Evolutionary conservation across 2,329 filamentous ascomycete genomes (phyloP), one percentile per base, ranked within the genome.

Genomic region (Hypoxylon sp.): DNA sequence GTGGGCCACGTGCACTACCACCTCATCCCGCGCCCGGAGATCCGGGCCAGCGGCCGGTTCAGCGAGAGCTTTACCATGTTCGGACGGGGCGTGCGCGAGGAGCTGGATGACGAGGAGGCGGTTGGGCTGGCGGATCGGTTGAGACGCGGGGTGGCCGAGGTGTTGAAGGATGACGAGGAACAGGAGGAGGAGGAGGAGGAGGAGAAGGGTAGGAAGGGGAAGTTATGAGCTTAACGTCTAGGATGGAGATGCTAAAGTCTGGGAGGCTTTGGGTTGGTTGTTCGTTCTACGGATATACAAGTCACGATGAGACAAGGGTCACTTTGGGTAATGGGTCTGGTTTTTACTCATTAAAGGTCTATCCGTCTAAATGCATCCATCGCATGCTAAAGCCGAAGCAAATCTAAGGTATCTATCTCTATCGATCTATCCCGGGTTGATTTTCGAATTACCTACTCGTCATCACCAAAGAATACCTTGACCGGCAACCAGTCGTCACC

Each of bases 1-100:
- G 91, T 97, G 2, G 88, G 89, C 15, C 93, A 97, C 71, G 87
- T 95, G 37, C 93, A 99, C 71, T 97, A 95, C 69, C 94, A 99
- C 64, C 81, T 97, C 42, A 95, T 99, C 23, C 93, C 93, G 0
- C 77, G 93, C 26, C 91, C 92, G 0, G 84, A 88, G 73, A 81
- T 81, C 50, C 76, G 75, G 60, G 80, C 75, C 35, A 79, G 76
- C 59, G 78, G 75, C 5, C 69, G 74, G 35, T 75, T 74, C 62
- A 81, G 81, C 51, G 78, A 82, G 75, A 86, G 84, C 67, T 92
- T 91, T 74, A 90, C 87, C 35, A 92, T 92, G 89, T 93, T 93
- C 74, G 90, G 89, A 1, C 73, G 86, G 9, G 90, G 90, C 0
- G 77, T 80, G 66, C 75, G 90, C 46, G 83, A 87, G 58, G 89